A percentile compares a stretch with the other conserved stretches of the same genome.
These are phyloP conservation scores for Fusarium brachygibbosum DNA, from an alignment of 2,329 filamentous ascomycete genomes.

Conservation along the genomic window DNA sequence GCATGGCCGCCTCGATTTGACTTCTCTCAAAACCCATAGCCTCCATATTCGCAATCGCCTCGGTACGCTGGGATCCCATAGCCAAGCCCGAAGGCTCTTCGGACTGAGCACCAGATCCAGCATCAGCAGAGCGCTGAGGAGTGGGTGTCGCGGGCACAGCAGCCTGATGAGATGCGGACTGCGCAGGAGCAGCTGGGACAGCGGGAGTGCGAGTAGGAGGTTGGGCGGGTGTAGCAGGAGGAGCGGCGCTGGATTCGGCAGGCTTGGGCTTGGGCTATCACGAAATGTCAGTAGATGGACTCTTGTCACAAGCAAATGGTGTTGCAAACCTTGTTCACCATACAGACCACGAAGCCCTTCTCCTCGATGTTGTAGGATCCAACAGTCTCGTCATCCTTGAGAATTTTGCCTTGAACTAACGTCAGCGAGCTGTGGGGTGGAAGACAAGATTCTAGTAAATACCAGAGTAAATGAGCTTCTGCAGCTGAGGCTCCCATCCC, in stretches of 20 bases:
- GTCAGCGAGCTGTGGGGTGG: conserved; percentile 42
- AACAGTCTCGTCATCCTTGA: conserved; percentile 97
- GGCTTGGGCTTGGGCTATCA: conserved; percentile 74
- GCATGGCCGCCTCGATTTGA: conserved; percentile 93
- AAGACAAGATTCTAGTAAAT: conserved; percentile 44
- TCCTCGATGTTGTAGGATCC: conserved; percentile 98
- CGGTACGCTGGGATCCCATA: conserved; percentile 84
- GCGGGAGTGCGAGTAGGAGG: conserved; percentile 72
- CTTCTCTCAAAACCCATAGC: conserved; percentile 93
- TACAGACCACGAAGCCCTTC: conserved; percentile 99
- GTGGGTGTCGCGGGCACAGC: conserved; percentile 67
- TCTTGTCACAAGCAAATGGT: background rate
- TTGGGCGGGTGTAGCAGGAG: conserved; percentile 69
- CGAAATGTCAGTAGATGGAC: conserved; percentile 28
- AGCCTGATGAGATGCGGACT: conserved; percentile 61
- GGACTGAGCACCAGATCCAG: conserved; percentile 59
- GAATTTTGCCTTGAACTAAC: conserved; percentile 82
- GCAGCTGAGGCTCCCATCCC: conserved; percentile 89
- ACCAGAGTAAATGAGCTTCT: conserved; percentile 99
- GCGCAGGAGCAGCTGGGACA: conserved; percentile 60
- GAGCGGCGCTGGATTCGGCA: conserved; percentile 71
- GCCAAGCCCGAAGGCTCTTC: conserved; percentile 80
- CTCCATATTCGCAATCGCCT: conserved; percentile 92
- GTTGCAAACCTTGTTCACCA: conserved; percentile 88
- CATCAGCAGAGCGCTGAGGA: conserved; percentile 61